phyloP scores from a whole-genome alignment of 371 early-diverging fungal species.

The Blakeslea trispora region DNA sequence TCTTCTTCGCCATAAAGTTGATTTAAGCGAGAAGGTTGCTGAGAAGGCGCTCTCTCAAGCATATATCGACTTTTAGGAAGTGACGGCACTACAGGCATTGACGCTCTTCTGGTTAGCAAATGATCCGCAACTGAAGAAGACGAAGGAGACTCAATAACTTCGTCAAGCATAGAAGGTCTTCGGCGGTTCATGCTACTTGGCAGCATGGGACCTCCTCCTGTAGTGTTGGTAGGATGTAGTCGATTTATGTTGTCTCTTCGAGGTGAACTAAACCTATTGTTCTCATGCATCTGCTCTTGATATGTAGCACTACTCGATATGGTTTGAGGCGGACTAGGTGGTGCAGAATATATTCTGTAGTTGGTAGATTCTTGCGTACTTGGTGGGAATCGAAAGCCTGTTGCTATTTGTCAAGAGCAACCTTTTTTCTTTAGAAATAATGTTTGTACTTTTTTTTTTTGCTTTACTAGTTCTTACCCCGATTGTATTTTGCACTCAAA shows the following conservation, averaged over 20 bases:
- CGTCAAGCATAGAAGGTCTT: conserved; percentile 35
- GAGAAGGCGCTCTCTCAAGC: background rate
- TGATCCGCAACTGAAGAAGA: conserved; percentile 1
- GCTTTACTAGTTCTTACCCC: conserved; percentile 19
- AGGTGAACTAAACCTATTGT: background rate
- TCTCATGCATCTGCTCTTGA: conserved; percentile 23
- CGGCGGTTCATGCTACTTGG: conserved; percentile 24
- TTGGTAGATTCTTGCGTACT: conserved; percentile 41
- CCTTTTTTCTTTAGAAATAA: background rate
- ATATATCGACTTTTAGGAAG: conserved; percentile 1
- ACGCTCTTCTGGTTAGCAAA: conserved; percentile 45
- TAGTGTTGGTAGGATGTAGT: conserved; percentile 10
- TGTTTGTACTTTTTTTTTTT: background rate
- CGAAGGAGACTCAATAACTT: conserved; percentile 11
- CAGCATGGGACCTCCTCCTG: conserved; percentile 26
- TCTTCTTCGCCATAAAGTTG: background rate
- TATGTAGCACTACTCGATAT: conserved; percentile 10
- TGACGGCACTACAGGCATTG: conserved; percentile 49
- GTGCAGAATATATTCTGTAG: conserved; percentile 56
- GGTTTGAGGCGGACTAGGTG: conserved; percentile 58
- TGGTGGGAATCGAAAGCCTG: conserved; percentile 44
- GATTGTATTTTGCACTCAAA: conserved; percentile 30
- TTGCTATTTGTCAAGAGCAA: background rate
- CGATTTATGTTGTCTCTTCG: conserved; percentile 28
- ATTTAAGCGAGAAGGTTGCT: conserved; percentile 2